A percentile compares a stretch with the other conserved stretches of the same genome.
Conservation (phyloP, 169 alveolate genomes). For the Cryptosporidium sp. region DNA sequence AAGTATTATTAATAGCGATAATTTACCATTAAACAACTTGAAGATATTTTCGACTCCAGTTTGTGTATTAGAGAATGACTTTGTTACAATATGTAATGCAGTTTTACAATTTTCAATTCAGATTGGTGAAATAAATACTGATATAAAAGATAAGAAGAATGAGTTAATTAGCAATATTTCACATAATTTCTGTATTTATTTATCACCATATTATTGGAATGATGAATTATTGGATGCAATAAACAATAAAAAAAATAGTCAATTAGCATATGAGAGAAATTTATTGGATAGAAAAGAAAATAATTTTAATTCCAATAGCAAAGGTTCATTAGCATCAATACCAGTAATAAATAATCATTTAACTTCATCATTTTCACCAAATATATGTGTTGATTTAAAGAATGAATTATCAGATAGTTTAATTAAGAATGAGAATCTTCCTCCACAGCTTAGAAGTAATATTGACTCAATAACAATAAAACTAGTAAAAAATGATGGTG, state of each 20-base stretch:
- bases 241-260: neutral
- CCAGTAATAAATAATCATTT: conserved; percentile 34
- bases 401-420: neutral
- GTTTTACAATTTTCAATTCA: conserved; percentile 18
- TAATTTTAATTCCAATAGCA: neutral
- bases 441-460: conserved; percentile 52
- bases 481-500: neutral
- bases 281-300: neutral
- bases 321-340: conserved; percentile 22
- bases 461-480: conserved; percentile 23
- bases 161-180: neutral
- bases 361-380: conserved; percentile 54
- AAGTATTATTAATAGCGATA: neutral
- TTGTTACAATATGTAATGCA: conserved; percentile 39
- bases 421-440: conserved; percentile 46
- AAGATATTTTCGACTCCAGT: conserved; percentile 51
- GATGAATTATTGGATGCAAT: neutral
- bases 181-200: conserved; percentile 56
- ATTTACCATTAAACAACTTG: conserved; percentile 45
- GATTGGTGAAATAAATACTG: neutral
- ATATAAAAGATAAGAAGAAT: neutral
- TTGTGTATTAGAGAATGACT: conserved; percentile 59
- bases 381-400: conserved; percentile 51
- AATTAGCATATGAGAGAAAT: neutral
- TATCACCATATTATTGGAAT: conserved; percentile 45